A percentile compares a stretch with the other conserved stretches of the same genome.
These are phyloP conservation scores for Rhododendron simsii DNA, from an alignment of 148 eudicot genomes.

Conservation along the genomic window DNA sequence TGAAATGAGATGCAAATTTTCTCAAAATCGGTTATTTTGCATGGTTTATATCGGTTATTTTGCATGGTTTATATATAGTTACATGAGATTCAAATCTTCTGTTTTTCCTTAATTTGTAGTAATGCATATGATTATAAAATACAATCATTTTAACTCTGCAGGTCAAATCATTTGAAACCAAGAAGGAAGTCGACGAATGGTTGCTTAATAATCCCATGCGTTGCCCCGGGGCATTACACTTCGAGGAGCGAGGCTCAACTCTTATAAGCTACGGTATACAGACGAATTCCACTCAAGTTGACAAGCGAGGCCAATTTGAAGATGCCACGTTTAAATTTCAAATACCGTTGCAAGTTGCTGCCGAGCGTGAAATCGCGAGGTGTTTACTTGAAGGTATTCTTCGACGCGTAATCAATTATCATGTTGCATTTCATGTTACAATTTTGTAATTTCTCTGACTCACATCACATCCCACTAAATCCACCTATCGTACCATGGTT, in stretches of 20 bases:
- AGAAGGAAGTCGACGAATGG: constrained; percentile 70
- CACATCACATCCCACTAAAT: neutral
- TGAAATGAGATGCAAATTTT: neutral
- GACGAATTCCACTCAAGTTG: constrained; percentile 67
- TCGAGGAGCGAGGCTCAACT: no score
- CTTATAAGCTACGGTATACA: constrained; percentile 78
- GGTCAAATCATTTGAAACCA: constrained; percentile 59
- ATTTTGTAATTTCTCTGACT: neutral
- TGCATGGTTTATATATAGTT: neutral
- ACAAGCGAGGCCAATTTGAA: constrained; percentile 53
- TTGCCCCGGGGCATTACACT: constrained; percentile 76
- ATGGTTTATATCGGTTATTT: neutral
- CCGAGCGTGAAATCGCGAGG: constrained; percentile 91
- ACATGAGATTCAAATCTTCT: neutral
- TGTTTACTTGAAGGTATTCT: constrained; percentile 58
- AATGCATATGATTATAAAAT: neutral
- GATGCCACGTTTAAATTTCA: constrained; percentile 86
- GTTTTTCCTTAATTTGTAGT: neutral
- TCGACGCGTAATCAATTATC: neutral
- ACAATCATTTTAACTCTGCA: constrained; percentile 16
- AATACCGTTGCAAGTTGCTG: constrained; percentile 89
- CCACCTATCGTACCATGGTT: neutral
- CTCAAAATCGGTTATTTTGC: neutral
- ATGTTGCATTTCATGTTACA: neutral
- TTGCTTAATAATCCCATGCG: constrained; percentile 68